phyloP scores from a whole-genome alignment of 2,329 filamentous ascomycete species.

The Clarireedia hainanense region DNA sequence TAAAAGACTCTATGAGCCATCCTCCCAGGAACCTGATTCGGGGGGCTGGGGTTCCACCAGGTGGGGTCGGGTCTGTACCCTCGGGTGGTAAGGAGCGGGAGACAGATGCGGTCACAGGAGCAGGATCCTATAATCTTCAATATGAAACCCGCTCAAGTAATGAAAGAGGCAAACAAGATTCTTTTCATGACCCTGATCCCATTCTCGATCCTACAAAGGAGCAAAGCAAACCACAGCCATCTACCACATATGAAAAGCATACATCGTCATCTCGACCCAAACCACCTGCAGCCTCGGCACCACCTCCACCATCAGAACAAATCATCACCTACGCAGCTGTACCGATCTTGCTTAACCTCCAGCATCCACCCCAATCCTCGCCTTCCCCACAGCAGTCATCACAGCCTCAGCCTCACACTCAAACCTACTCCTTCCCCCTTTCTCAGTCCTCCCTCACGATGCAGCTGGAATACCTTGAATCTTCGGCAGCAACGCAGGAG shows the following conservation, averaged over 20 bases:
- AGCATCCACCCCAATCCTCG: not conserved
- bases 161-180: not conserved
- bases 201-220: conserved; percentile 6
- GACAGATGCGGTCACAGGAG: not conserved
- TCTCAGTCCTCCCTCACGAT: not conserved
- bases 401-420: not conserved
- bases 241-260: not conserved
- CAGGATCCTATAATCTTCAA: conserved; percentile 1
- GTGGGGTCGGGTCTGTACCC: too few relatives aligned
- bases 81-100: not conserved
- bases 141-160: not conserved
- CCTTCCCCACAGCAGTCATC: too few relatives aligned
- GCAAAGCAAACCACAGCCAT: not conserved
- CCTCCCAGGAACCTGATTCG: too few relatives aligned
- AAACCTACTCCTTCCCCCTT: not conserved
- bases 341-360: not conserved
- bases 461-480: not conserved
- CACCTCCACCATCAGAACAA: not conserved
- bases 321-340: not conserved
- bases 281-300: not conserved
- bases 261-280: not conserved
- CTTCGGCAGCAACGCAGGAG: not conserved
- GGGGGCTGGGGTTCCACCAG: too few relatives aligned
- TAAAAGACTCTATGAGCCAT: too few relatives aligned
- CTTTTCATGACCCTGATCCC: not conserved